phyloP scores from a whole-genome alignment of 345 rosid genomes.

The Eutrema heterophyllum region DNA sequence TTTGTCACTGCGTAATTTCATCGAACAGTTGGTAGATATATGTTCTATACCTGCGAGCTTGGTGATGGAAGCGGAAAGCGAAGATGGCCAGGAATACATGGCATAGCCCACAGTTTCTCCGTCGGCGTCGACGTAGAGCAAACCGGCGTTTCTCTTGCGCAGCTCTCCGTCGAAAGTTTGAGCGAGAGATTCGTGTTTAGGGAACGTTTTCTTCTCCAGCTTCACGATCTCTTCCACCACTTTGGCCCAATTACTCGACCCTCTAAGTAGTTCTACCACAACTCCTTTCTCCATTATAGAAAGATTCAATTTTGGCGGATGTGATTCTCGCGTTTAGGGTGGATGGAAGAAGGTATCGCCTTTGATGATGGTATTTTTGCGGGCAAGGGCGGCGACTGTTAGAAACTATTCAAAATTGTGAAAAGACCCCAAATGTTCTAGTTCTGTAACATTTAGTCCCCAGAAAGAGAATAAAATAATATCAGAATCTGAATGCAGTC shows the following conservation, averaged over 20 bases:
- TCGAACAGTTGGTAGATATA: slow-evolving; percentile 40
- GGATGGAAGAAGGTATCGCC: background rate
- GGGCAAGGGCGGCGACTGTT: background rate
- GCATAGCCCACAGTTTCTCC: slow-evolving; percentile 60
- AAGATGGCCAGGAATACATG: slow-evolving; percentile 74
- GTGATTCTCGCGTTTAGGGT: background rate
- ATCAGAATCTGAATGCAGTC: background rate
- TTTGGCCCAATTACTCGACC: slow-evolving; percentile 36
- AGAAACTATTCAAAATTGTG: background rate
- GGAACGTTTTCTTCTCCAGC: slow-evolving; percentile 67
- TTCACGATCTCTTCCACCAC: slow-evolving; percentile 61
- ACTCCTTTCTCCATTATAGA: slow-evolving; percentile 30
- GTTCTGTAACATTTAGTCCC: background rate
- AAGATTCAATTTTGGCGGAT: background rate
- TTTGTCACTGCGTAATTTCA: slow-evolving; percentile 28
- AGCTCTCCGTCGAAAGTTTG: slow-evolving; percentile 62
- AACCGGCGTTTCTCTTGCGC: slow-evolving; percentile 58
- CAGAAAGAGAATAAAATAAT: background rate
- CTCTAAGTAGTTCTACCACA: slow-evolving; percentile 46
- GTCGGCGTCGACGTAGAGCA: slow-evolving; percentile 43
- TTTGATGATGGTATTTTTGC: background rate
- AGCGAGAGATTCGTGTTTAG: slow-evolving; percentile 80
- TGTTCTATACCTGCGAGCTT: slow-evolving; percentile 71
- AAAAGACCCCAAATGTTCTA: background rate
- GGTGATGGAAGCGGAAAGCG: slow-evolving; percentile 65